Evolutionary conservation across 495 filamentous ascomycete species (phyloP).

Genomic region (Hypoxylon perforatum): DNA sequence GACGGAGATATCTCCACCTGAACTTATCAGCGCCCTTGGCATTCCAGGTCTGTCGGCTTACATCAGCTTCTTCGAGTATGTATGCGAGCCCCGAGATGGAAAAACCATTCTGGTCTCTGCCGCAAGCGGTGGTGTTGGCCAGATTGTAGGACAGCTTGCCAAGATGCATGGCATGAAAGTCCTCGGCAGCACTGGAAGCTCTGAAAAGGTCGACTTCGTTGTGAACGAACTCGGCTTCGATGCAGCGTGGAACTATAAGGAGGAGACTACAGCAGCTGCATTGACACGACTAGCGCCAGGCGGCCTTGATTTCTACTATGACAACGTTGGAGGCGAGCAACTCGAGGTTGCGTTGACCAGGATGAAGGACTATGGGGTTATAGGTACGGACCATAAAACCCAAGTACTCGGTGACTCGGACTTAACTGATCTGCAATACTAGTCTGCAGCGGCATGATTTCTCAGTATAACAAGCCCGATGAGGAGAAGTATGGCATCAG

Average conservation of each 20-base stretch:
- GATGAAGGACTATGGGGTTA: constrained; percentile 71
- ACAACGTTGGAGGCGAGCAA: constrained; percentile 85
- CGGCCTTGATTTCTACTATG: constrained; percentile 86
- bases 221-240: constrained; percentile 68
- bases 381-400: constrained; percentile 43
- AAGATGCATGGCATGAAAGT: constrained; percentile 83
- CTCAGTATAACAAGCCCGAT: constrained; percentile 72
- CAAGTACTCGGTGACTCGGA: too few species aligned
- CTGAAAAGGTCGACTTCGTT: constrained; percentile 70
- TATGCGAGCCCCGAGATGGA: constrained; percentile 78
- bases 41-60: constrained; percentile 83
- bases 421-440: background rate
- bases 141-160: constrained; percentile 80
- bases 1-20: constrained; percentile 64
- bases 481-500: constrained; percentile 69
- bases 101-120: constrained; percentile 83
- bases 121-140: constrained; percentile 77
- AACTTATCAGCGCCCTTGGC: constrained; percentile 71
- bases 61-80: constrained; percentile 74
- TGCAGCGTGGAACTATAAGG: constrained; percentile 69
- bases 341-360: constrained; percentile 73
- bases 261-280: constrained; percentile 67
- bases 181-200: constrained; percentile 67
- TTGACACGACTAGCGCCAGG: constrained; percentile 73
- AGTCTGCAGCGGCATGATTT: constrained; percentile 58